Evolutionary conservation across 768 basidiomycete species (phyloP), one percentile per base, ranked within the genome.

Genomic region (Psilocybe sp.): DNA sequence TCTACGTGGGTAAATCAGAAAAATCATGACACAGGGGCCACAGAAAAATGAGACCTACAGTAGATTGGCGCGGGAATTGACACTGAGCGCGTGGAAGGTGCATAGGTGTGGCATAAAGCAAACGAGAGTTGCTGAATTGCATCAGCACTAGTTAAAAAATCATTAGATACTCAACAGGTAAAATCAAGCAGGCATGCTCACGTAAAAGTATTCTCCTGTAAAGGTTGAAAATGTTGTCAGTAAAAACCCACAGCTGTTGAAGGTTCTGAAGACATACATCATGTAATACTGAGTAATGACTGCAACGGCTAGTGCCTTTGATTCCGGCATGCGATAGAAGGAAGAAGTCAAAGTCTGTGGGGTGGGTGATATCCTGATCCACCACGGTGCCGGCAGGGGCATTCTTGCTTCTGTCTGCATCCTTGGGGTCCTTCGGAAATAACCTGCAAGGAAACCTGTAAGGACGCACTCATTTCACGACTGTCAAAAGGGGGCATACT

Each of bases 51-150:
- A 34, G 34, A 58, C 82, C 55, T 60, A 89, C 88, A 90, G 56
- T 90, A 90, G 0, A 90, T 86, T 0, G 89, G 89, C 0, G 88
- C 87, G 0, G 89, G 89, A 36, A 91, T 89, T 0, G 89, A 91
- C 0, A 91, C 89, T 0, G 87, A 85, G 7, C 89, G 81, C 0
- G 89, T 90, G 0, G 88, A 74, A 0, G 85, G 76, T 0, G 89
- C 86, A 44, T 89, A 91, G 0, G 88, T 81, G 42, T 91, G 86
- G 60, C 89, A 91, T 0, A 91, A 69, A 0, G 83, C 79, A 47
- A 81, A 91, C 0, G 85, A 77, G 0, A 91, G 58, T 0, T 77
- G 71, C 52, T 92, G 90, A 32, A 92, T 62, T 2, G 78, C 75
- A 56, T 87, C 82, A 9, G 83, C 72, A 34, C 82, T 86, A 50